Evolutionary conservation across 345 rosid genomes (phyloP), one percentile per base, ranked within the genome.

Genomic region (Erysimum cheiranthoides): DNA sequence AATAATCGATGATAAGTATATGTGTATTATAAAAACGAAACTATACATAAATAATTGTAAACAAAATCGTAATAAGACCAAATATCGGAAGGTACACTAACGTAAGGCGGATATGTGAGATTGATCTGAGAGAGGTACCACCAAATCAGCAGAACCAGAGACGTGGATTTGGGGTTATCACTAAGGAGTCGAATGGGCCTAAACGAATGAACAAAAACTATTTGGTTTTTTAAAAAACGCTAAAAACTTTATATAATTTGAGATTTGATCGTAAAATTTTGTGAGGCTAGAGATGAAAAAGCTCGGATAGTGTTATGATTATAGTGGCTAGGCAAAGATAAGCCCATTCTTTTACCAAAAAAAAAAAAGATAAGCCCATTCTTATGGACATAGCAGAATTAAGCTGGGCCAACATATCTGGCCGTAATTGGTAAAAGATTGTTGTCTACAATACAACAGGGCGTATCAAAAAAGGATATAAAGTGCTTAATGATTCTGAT

Each of bases 401-500:
- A 6, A 3, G 7, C 14, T 6, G 32, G 52, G 21, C 62, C 25
- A 62, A 62, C 18, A 40, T 36, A 68, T 17, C 13, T 72, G 51
- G 61, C 61, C 28, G 18, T 72, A 59, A 25, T 10, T 18, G 3
- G 28, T 60, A 71, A 28, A 59, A 45, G 16, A 21, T 59, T 3
- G 21, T 61, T 30, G 12, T 34, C 66, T n/a, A 58, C 66, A 31
- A 40, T 42, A 71, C 30, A 49, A 38, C 56, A 58, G 2, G 9
- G 53, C 43, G 56, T 65, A 73, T 51, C 16, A 9, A 17, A 18
- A 17, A 62, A 3, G 7, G 27, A 11, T 53, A 32, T 42, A 34
- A 32, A 58, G 46, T 64, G 3, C 31, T 53, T 13, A 36, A 40
- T 35, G 56, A 64, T 42, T 64, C 52, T 74, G 60, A 74, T 59